Percentiles rank a stretch among this genome's conserved stretches.
Conservation (phyloP, 2,329 filamentous ascomycete genomes). For the Dactylellina haptotyla region DNA sequence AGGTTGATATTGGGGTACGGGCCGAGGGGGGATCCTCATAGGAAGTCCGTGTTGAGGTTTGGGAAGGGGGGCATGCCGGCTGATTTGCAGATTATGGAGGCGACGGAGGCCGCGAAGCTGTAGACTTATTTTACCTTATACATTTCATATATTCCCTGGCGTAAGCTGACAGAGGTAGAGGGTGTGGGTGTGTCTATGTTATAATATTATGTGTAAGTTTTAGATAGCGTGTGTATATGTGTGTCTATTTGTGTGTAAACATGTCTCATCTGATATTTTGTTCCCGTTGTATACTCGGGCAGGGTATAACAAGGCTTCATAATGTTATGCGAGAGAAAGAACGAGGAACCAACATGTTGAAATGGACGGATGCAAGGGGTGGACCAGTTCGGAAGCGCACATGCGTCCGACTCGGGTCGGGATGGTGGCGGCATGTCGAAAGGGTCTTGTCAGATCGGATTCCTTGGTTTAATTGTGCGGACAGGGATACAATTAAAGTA, state of each 20-base stretch:
- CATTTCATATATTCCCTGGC: too few relatives aligned
- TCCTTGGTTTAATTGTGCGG: too few relatives aligned
- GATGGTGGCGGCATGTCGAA: not conserved
- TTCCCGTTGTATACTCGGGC: too few relatives aligned
- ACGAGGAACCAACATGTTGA: not conserved
- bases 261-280: not conserved
- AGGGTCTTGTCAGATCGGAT: too few relatives aligned
- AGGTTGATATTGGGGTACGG: conserved; percentile 67
- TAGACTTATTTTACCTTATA: conserved; percentile 12
- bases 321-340: not conserved
- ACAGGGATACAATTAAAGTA: not conserved
- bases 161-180: too few relatives aligned
- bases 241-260: too few relatives aligned
- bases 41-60: conserved; percentile 70
- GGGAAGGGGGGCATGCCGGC: conserved; percentile 65
- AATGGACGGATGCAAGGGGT: conserved; percentile 22
- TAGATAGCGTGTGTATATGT: not conserved
- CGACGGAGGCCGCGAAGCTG: conserved; percentile 64
- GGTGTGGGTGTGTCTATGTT: too few relatives aligned
- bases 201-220: not conserved
- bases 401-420: conserved; percentile 34
- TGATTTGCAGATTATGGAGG: conserved; percentile 67
- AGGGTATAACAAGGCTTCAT: too few relatives aligned
- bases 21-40: conserved; percentile 69
- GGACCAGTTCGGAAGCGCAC: conserved; percentile 15